Evolutionary conservation across 2,329 filamentous ascomycete genomes (phyloP).

Genomic region (Didymosphaeria variabile): DNA sequence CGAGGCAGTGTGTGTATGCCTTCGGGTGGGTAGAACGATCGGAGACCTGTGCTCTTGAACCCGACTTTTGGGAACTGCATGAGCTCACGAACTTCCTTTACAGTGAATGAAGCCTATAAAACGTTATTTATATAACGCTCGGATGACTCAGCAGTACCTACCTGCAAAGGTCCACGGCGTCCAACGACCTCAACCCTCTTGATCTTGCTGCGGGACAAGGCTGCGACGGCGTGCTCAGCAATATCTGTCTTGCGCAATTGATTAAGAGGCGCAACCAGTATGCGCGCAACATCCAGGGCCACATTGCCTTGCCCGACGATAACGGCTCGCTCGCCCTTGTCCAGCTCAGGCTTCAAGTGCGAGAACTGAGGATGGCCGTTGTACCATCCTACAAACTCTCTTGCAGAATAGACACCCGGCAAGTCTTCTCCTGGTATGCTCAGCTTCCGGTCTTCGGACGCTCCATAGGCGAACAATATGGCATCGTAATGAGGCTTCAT

Average conservation of each 20-base stretch:
- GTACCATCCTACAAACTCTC: slow-evolving; percentile 98
- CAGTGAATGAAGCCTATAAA: slow-evolving; percentile 88
- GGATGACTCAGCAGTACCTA: slow-evolving; percentile 44
- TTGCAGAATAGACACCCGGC: slow-evolving; percentile 80
- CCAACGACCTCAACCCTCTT: slow-evolving; percentile 88
- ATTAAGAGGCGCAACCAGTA: slow-evolving; percentile 80
- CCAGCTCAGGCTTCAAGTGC: slow-evolving; percentile 75
- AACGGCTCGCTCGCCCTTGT: slow-evolving; percentile 80
- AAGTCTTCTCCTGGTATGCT: slow-evolving; percentile 83
- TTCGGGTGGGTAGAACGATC: slow-evolving; percentile 68
- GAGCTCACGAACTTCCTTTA: slow-evolving; percentile 91
- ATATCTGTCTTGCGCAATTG: slow-evolving; percentile 85
- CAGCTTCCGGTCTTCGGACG: slow-evolving; percentile 81
- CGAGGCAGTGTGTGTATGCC: slow-evolving; percentile 76
- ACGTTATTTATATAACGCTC: slow-evolving; percentile 15
- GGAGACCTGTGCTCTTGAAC: slow-evolving; percentile 72
- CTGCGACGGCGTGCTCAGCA: slow-evolving; percentile 80
- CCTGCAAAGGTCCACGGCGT: slow-evolving; percentile 87
- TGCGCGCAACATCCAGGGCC: slow-evolving; percentile 89
- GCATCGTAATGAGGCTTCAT: slow-evolving; percentile 89
- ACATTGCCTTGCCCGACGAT: slow-evolving; percentile 97
- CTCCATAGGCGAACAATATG: slow-evolving; percentile 91
- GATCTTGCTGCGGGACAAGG: slow-evolving; percentile 75
- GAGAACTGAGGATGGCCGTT: slow-evolving; percentile 90
- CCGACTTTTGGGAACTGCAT: slow-evolving; percentile 77